phyloP scores from a whole-genome alignment of 495 filamentous ascomycete species.

The Aspergillus heteromorphus region DNA sequence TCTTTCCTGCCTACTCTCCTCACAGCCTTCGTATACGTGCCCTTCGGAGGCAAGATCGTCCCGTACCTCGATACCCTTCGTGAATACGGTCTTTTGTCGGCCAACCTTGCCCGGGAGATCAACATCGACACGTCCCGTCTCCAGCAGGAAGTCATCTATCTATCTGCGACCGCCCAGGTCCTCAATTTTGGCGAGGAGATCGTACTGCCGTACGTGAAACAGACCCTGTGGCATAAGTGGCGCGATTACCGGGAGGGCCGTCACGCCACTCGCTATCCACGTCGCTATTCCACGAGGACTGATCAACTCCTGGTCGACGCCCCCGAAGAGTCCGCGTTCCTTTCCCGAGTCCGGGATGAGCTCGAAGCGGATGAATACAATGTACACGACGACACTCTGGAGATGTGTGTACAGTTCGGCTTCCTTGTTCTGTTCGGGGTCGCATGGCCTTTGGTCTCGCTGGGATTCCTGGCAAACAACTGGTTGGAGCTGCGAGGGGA shows the following conservation, averaged over 20 bases:
- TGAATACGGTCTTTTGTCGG: conserved; percentile 18
- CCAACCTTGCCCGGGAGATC: conserved; percentile 42
- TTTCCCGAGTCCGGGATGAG: conserved; percentile 74
- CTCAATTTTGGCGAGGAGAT: conserved; percentile 83
- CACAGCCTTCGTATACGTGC: conserved; percentile 93
- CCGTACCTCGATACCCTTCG: conserved; percentile 79
- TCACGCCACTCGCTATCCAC: conserved; percentile 11
- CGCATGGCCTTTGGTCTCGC: conserved; percentile 81
- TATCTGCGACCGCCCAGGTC: conserved; percentile 87
- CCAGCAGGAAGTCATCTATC: conserved; percentile 89
- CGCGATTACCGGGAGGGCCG: conserved; percentile 27
- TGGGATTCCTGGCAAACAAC: conserved; percentile 88
- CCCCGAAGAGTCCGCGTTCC: conserved; percentile 67
- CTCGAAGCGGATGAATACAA: conserved; percentile 79
- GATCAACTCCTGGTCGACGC: conserved; percentile 41
- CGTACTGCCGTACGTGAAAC: conserved; percentile 77
- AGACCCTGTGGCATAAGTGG: conserved; percentile 41
- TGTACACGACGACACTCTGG: conserved; percentile 50
- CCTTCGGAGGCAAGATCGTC: conserved; percentile 77
- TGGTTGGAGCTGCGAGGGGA: conserved; percentile 93
- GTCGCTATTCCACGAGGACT: conserved; percentile 24
- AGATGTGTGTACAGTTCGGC: conserved; percentile 49
- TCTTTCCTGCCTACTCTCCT: conserved; percentile 88
- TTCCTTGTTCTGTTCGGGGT: conserved; percentile 88
- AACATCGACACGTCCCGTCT: conserved; percentile 74